Evolutionary conservation across 305 asterid species (phyloP), one percentile per base, ranked within the genome.

Genomic region (Galium porrigens): DNA sequence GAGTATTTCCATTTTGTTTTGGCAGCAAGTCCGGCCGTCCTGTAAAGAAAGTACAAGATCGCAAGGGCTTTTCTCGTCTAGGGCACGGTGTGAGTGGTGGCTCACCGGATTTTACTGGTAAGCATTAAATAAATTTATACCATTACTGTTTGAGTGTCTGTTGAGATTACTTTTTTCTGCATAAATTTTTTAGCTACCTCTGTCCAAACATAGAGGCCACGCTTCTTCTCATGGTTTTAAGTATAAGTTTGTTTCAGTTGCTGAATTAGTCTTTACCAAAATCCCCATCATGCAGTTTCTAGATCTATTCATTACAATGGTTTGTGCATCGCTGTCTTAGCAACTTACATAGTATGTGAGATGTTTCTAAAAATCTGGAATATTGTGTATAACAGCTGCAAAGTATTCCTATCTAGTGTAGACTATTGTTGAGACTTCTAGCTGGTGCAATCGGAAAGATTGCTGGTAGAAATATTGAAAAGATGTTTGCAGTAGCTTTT

Each of bases 21-120:
- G 64, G 66, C 94, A 94, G 99, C 81, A 94, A 86, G 85, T 79
- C 90, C 4, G 95, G 97, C 64, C 97, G 96, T 66, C 96, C 95
- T 71, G 66, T 81, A 78, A 90, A 94, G 81, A 94, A 90, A 79
- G 73, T 82, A 30, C 83, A 88, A 10, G 97, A 94, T 63, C 94
- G 95, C 76, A 94, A 84, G 84, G 90, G 90, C 66, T 79, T 78
- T 80, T 82, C 97, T 78, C 96, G 97, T 61, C 86, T 80, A 54
- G 95, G 96, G 72, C 85, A 79, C 55, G 63, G 79, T 65, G 73
- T 79, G 49, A 85, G 80, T 73, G 87, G 89, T 78, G 87, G 84
- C 63, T 90, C 96, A 57, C 97, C 95, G 55, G 95, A 87, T 84
- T 84, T 84, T 74, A 89, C 83, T 67, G 97, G 94, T 94, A 84